Evolutionary conservation across 495 filamentous ascomycete genomes (phyloP), one percentile per base, ranked within the genome.

Genomic region (Lasiosphaeria miniovina): DNA sequence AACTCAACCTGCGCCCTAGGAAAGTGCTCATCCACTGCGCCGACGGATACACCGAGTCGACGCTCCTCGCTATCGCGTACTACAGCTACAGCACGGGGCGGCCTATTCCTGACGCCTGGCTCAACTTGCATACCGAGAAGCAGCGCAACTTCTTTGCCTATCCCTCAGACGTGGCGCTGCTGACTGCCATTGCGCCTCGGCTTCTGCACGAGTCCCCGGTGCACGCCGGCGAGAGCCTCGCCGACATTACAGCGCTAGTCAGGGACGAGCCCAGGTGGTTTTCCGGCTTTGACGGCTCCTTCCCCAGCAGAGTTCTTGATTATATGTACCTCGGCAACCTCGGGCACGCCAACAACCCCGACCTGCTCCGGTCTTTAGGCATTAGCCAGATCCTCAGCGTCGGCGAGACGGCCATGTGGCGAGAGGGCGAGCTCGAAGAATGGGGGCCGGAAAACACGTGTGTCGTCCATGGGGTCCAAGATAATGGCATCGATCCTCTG

Each of bases 261-360:
- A 73, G 59, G 45, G 57, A 75, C 11, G 84, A 88, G 66, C 93
- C 93, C 4, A 73, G 81, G 34, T 98, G 94, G 94, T 83, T 96
- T 43, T 75, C 81, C 17, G 84, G 83, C 45, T 89, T 96, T 68
- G 94, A 98, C 65, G 94, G 94, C 6, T 94, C 90, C 54, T 77
- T 98, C 4, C 94, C 94, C 0, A 95, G 90, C 65, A 83, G 93
- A 4, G 84, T 98, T 49, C 71, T 96, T 32, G 85, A 89, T n/a
- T 96, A 97, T 68, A 91, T 98, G 86, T 98, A 98, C 68, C 80
- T 98, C 15, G 93, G 93, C 2, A 98, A 97, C 68, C 80, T 98
- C 4, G 82, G 83, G 2, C 93, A 98, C 62, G 93, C 93, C 2
- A 97, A 96, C 66, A 98, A 97, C 65, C 91, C 91, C 0, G 88